phyloP scores from a whole-genome alignment of 768 basidiomycete species.

The Rhizopogon vinicolor region DNA sequence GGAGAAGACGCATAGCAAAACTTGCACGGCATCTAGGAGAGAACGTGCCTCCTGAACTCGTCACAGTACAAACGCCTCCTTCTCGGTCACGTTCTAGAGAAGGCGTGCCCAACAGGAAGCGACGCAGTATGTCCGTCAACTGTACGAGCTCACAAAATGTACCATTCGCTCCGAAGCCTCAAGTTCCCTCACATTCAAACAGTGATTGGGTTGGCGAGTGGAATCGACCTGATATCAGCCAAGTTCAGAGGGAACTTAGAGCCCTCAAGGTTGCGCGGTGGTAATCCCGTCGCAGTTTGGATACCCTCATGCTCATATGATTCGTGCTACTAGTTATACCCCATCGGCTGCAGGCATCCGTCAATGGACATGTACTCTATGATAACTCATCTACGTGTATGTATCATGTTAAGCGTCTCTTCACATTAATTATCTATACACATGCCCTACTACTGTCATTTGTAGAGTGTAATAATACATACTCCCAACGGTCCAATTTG shows the following conservation, averaged over 20 bases:
- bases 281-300: not conserved
- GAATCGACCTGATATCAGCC: conserved; percentile 34
- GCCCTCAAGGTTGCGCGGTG: conserved; percentile 10
- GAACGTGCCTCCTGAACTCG: conserved; percentile 52
- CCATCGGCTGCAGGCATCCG: conserved; percentile 15
- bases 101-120: not conserved
- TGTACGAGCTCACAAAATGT: not conserved
- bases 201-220: conserved; percentile 36
- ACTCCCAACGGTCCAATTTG: not conserved
- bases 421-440: not conserved
- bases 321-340: not conserved
- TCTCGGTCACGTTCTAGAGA: not conserved
- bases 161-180: not conserved
- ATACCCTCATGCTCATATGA: not conserved
- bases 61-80: conserved; percentile 24
- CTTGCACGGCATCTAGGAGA: conserved; percentile 55
- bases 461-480: conserved; percentile 1
- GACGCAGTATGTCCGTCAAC: conserved; percentile 15
- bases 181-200: not conserved
- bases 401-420: conserved; percentile 6
- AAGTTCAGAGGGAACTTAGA: conserved; percentile 35
- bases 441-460: not conserved
- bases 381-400: conserved; percentile 1
- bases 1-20: conserved; percentile 53
- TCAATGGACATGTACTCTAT: conserved; percentile 1